phyloP scores from a whole-genome alignment of 1,139 yeast genomes.

The Keqinozyma sinolaborantium region DNA sequence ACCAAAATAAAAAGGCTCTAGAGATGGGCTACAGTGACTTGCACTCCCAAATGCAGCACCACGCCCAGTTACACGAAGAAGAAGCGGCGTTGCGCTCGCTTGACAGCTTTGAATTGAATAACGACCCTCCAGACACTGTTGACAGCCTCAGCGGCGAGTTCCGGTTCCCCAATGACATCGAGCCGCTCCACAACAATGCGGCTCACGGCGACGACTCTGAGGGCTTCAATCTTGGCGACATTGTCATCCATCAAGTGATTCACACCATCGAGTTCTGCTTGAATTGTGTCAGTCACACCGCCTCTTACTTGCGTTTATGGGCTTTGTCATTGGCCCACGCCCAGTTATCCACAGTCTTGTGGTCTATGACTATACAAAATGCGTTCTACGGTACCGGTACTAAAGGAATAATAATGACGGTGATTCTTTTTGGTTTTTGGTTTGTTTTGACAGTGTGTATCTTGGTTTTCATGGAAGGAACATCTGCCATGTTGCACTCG shows the following conservation, averaged over 20 bases:
- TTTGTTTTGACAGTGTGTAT: slow-evolving; percentile 86
- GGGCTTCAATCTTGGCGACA: slow-evolving; percentile 77
- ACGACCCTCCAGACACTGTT: slow-evolving; percentile 16
- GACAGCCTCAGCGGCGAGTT: slow-evolving; percentile 25
- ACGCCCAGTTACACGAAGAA: slow-evolving; percentile 31
- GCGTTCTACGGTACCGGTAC: slow-evolving; percentile 71
- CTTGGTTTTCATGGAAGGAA: slow-evolving; percentile 96
- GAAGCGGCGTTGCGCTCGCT: slow-evolving; percentile 18
- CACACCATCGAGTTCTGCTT: slow-evolving; percentile 98
- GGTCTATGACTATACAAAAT: slow-evolving; percentile 91
- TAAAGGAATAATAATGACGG: slow-evolving; percentile 68
- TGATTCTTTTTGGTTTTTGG: slow-evolving; percentile 90
- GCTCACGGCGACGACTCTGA: slow-evolving; percentile 42
- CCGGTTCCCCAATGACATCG: slow-evolving; percentile 46
- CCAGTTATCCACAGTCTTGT: slow-evolving; percentile 87
- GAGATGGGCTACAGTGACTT: slow-evolving; percentile 34
- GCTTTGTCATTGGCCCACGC: slow-evolving; percentile 97
- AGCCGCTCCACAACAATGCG: slow-evolving; percentile 34
- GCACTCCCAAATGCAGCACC: slow-evolving; percentile 30
- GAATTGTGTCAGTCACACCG: slow-evolving; percentile 97
- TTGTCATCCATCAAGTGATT: slow-evolving; percentile 95
- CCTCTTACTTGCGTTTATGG: slow-evolving; percentile 95
- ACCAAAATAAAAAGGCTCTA: slow-evolving; percentile 30
- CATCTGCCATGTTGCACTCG: slow-evolving; percentile 97
- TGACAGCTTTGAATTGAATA: slow-evolving; percentile 17